Evolutionary conservation across 805 yeast species (phyloP), one percentile per base, ranked within the genome.

Genomic region (Candida nemodendra): DNA sequence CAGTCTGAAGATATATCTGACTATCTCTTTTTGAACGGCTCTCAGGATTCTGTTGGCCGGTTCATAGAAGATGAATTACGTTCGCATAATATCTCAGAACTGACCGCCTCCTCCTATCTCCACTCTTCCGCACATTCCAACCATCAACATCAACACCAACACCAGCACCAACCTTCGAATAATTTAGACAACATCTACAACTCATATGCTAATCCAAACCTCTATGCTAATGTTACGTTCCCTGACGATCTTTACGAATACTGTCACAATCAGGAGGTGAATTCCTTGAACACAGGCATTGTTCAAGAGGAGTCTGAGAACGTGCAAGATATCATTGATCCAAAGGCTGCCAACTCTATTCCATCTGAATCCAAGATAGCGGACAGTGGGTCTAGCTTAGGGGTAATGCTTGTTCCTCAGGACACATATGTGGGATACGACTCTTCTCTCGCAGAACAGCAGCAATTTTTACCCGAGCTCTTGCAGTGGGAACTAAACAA

Each of bases 361-460:
- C 38, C 41, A 6, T 38, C 38, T 13, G 29, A 33, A 9, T 26
- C 28, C 13, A 32, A 27, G 25, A 30, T 21, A 24, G 18, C 37
- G 18, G 32, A 26, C 16, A 24, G 31, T 4, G n/a, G 24, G 8
- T 22, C 34, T 17, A 38, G 44, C 25, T 56, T 52, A 31, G 63
- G 56, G 28, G 56, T 59, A 23, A 31, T 57, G 39, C 39, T 61
- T 36, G 47, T 61, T 17, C 58, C 64, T 4, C 64, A 61, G 41
- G 64, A 61, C 38, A 46, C 50, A 32, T 59, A 47, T 38, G 41
- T 49, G 24, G 37, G 44, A 16, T 58, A 47, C 33, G 61, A 56
- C 31, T 50, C 50, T 11, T 30, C 51, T 4, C 50, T 48, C 19
- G 42, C 48, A 30, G 47, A 44, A 5, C 50, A 48, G 22, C 56